Percentiles rank a stretch among this genome's conserved stretches.
Evolutionary conservation across 495 filamentous ascomycete species (phyloP).

Genomic region (Xylaria palmicola): DNA sequence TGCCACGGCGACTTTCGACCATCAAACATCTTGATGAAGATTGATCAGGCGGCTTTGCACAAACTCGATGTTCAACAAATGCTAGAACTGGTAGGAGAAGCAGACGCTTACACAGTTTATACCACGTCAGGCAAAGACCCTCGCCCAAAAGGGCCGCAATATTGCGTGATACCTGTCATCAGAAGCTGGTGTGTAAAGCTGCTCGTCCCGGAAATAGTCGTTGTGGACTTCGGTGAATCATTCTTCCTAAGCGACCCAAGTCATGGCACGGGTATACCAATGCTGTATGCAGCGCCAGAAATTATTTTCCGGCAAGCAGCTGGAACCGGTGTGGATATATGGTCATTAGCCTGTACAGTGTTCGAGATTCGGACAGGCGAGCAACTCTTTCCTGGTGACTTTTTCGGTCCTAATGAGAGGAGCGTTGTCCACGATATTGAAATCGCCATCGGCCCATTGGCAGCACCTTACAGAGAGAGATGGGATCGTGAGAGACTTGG

Average conservation of each 20-base stretch:
- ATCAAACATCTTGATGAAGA: constrained; percentile 7
- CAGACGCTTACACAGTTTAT: background rate
- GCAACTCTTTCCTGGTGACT: background rate
- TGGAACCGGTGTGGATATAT: background rate
- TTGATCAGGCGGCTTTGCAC: background rate
- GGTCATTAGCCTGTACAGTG: background rate
- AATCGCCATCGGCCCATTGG: background rate
- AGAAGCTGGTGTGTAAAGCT: background rate
- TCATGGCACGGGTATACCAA: background rate
- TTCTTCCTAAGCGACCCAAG: background rate
- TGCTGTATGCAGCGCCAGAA: background rate
- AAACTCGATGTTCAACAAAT: background rate
- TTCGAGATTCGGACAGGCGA: background rate
- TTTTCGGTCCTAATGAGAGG: background rate
- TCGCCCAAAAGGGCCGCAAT: background rate
- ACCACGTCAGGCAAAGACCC: background rate
- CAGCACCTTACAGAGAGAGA: background rate
- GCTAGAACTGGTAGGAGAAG: background rate
- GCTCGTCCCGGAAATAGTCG: background rate
- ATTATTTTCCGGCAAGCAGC: background rate
- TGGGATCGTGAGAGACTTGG: background rate
- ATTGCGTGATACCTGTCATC: background rate
- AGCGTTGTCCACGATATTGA: background rate
- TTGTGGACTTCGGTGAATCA: background rate
- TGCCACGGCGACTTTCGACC: constrained; percentile 4